Evolutionary conservation across 257 asterid species (phyloP).

Genomic region (Cruciata laevipes): DNA sequence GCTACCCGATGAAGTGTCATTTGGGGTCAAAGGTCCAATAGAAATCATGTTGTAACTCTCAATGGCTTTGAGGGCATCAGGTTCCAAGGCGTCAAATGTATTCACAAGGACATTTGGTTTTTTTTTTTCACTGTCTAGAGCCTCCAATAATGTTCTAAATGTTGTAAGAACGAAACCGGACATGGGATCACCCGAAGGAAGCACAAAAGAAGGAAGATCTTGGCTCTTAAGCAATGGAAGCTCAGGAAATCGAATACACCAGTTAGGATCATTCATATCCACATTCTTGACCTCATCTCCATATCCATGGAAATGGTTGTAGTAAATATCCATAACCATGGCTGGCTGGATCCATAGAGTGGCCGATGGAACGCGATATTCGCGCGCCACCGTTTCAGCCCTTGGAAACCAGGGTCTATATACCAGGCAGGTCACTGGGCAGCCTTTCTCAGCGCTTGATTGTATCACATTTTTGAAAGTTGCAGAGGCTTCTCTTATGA

Average conservation of each 20-base stretch:
- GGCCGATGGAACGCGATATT: slow-evolving; percentile 27
- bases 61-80: slow-evolving; percentile 19
- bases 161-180: not conserved
- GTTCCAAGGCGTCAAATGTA: slow-evolving; percentile 25
- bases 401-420: slow-evolving; percentile 27
- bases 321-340: slow-evolving; percentile 21
- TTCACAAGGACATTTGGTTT: slow-evolving; percentile 23
- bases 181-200: no score
- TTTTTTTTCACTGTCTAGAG: slow-evolving; percentile 18
- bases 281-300: slow-evolving; percentile 24
- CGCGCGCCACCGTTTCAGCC: slow-evolving; percentile 31
- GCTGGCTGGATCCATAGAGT: slow-evolving; percentile 41
- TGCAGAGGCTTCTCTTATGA: slow-evolving; percentile 19
- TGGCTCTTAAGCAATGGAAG: no score
- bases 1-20: slow-evolving; percentile 10
- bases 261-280: no score
- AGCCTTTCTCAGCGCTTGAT: slow-evolving; percentile 11
- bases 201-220: no score
- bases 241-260: no score
- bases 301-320: slow-evolving; percentile 28
- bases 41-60: slow-evolving; percentile 22
- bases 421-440: slow-evolving; percentile 22
- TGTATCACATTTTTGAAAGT: slow-evolving; percentile 17
- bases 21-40: slow-evolving; percentile 35
- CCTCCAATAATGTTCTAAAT: slow-evolving; percentile 21